phyloP scores from a whole-genome alignment of 495 filamentous ascomycete genomes.

The Lineolata rhizophorae region DNA sequence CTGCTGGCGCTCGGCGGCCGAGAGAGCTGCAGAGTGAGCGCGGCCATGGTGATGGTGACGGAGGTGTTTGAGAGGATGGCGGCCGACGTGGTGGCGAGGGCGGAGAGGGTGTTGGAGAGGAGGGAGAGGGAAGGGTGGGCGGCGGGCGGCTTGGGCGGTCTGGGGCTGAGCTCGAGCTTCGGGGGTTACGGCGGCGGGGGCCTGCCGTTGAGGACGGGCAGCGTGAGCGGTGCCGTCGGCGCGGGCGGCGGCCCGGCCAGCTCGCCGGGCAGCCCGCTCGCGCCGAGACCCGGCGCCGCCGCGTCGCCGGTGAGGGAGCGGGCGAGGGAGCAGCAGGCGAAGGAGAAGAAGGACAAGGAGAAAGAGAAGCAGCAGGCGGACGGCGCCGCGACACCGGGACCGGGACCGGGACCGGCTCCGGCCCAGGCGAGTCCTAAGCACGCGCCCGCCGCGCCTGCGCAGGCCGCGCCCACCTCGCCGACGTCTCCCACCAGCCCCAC shows the following conservation, averaged over 20 bases:
- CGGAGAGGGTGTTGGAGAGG: conserved; percentile 21
- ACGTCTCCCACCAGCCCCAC: conserved; percentile 3
- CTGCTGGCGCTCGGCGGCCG: conserved; percentile 56
- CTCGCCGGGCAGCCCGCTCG: too few relatives aligned
- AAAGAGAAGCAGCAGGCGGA: conserved; percentile 5
- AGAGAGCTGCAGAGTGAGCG: conserved; percentile 51
- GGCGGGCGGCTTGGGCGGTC: conserved; percentile 3
- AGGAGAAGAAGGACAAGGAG: too few relatives aligned
- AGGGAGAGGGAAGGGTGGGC: conserved; percentile 2
- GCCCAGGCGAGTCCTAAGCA: too few relatives aligned
- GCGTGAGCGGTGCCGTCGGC: conserved; percentile 11
- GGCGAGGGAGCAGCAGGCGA: too few relatives aligned
- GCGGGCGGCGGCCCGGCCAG: too few relatives aligned
- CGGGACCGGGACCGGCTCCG: too few relatives aligned
- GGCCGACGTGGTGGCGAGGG: conserved; percentile 44
- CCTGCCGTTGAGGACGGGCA: conserved; percentile 11
- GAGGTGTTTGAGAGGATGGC: conserved; percentile 59
- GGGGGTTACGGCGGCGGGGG: conserved; percentile 12
- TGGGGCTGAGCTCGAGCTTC: too few relatives aligned
- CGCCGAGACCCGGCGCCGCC: too few relatives aligned
- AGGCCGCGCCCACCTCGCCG: conserved; percentile 1
- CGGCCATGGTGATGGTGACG: conserved; percentile 52
- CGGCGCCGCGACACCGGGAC: conserved; percentile 4
- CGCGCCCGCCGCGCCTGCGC: too few relatives aligned
- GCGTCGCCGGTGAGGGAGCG: too few relatives aligned